These are phyloP conservation scores for Colletotrichum musae DNA, from an alignment of 2,329 filamentous ascomycete genomes.

Conservation along the genomic window DNA sequence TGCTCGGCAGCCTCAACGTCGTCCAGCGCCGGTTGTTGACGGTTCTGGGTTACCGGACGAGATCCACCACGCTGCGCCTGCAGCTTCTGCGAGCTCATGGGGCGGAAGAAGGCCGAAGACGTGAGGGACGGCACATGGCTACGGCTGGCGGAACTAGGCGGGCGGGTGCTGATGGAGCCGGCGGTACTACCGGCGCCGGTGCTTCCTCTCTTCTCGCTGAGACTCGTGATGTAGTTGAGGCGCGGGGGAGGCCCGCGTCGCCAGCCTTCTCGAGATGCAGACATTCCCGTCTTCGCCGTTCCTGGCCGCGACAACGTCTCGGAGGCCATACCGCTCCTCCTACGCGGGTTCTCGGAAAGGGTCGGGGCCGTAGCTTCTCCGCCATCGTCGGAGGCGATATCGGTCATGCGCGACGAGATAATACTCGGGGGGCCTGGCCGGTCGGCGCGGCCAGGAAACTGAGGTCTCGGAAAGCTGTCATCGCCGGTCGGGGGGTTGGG, in stretches of 20 bases:
- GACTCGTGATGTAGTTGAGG: slow-evolving; percentile 59
- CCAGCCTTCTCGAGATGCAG: slow-evolving; percentile 37
- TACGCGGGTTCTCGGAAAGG: slow-evolving; percentile 44
- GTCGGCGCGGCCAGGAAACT: slow-evolving; percentile 56
- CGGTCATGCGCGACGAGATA: slow-evolving; percentile 81
- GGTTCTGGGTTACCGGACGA: slow-evolving; percentile 59
- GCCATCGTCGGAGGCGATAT: slow-evolving; percentile 72
- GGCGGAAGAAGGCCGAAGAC: slow-evolving; percentile 92
- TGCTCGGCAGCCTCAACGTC: slow-evolving; percentile 52
- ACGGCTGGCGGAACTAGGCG: slow-evolving; percentile 76
- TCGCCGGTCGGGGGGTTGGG: slow-evolving; percentile 56
- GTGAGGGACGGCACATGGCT: slow-evolving; percentile 93
- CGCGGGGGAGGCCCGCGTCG: slow-evolving; percentile 68
- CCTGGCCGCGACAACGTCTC: slow-evolving; percentile 66
- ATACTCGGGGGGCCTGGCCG: slow-evolving; percentile 71
- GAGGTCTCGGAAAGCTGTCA: slow-evolving; percentile 55
- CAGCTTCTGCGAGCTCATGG: slow-evolving; percentile 95
- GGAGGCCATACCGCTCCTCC: slow-evolving; percentile 48
- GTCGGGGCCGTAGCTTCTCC: slow-evolving; percentile 56
- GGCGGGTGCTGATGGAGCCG: slow-evolving; percentile 50
- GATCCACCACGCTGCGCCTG: slow-evolving; percentile 85
- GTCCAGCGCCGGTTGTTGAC: slow-evolving; percentile 44
- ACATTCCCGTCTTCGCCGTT: slow-evolving; percentile 66
- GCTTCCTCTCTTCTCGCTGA: slow-evolving; percentile 61
- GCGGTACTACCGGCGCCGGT: slow-evolving; percentile 55